Conservation (phyloP, 2,329 filamentous ascomycete genomes). For the Trichophyton benhamiae region DNA sequence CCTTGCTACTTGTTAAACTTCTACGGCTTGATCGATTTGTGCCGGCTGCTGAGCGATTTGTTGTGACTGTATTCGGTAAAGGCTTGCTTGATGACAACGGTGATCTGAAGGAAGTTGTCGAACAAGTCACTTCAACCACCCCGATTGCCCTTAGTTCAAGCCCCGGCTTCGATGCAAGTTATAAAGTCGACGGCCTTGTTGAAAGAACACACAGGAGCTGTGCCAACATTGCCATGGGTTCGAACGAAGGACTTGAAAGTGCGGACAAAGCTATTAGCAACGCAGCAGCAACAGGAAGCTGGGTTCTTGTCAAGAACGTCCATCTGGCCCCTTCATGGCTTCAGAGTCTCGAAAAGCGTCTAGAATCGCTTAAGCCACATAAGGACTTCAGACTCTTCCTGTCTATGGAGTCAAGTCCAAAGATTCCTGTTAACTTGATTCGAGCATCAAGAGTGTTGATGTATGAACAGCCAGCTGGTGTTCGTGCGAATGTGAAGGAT, state of each 20-base stretch:
- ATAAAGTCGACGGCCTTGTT: constrained; percentile 94
- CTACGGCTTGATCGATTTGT: constrained; percentile 94
- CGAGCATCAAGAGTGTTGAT: constrained; percentile 88
- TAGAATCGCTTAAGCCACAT: constrained; percentile 90
- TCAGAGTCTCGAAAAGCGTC: constrained; percentile 90
- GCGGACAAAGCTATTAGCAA: constrained; percentile 93
- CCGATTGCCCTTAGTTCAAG: constrained; percentile 89
- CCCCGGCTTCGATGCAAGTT: constrained; percentile 93
- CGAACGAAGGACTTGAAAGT: constrained; percentile 80
- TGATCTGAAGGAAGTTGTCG: constrained; percentile 73
- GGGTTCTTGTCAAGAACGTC: constrained; percentile 98
- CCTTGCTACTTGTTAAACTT: constrained; percentile 82
- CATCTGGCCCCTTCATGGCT: constrained; percentile 93
- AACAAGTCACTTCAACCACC: constrained; percentile 68
- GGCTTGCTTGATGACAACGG: constrained; percentile 72
- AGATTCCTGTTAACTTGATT: constrained; percentile 92
- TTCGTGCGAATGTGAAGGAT: constrained; percentile 97
- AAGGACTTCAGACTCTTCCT: constrained; percentile 87
- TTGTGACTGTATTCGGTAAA: constrained; percentile 69
- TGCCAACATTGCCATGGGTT: constrained; percentile 98
- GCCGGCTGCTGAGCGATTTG: constrained; percentile 82
- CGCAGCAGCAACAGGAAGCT: constrained; percentile 80
- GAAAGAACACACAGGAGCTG: constrained; percentile 70
- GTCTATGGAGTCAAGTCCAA: constrained; percentile 93
- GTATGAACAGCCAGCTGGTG: constrained; percentile 95